Evolutionary conservation across 1,284 basidiomycete species (phyloP).

Genomic region (Inonotus hispidus): DNA sequence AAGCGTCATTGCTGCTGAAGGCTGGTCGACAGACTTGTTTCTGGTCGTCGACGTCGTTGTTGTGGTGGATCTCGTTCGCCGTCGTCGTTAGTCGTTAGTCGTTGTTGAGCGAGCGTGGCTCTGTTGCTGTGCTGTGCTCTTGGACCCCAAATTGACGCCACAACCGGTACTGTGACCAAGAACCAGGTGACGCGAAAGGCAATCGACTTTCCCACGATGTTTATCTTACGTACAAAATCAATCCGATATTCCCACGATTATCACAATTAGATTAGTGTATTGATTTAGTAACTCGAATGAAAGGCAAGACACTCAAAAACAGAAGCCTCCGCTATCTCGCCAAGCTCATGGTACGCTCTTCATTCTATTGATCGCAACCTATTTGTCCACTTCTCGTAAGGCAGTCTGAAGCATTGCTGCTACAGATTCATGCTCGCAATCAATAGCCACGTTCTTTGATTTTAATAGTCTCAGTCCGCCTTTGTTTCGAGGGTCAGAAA

Average conservation of each 20-base stretch:
- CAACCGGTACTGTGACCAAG: neutral
- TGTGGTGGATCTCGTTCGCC: neutral
- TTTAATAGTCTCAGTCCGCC: neutral
- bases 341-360: neutral
- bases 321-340: neutral
- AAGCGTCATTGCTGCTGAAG: slow-evolving; percentile 27
- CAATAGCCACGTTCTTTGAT: neutral
- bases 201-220: neutral
- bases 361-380: too few relatives aligned
- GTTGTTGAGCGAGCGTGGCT: neutral
- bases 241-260: neutral
- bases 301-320: neutral
- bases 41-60: neutral
- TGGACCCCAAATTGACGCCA: slow-evolving; percentile 1
- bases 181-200: neutral
- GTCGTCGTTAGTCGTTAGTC: neutral
- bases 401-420: neutral
- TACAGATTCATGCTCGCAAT: neutral
- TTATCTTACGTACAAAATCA: neutral
- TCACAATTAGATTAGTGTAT: neutral
- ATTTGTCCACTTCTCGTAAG: neutral
- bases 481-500: neutral
- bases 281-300: neutral
- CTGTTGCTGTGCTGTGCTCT: neutral
- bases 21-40: neutral